Base-by-base conservation (phyloP, 1,284 basidiomycete species). In the Coniophora puteana region DNA sequence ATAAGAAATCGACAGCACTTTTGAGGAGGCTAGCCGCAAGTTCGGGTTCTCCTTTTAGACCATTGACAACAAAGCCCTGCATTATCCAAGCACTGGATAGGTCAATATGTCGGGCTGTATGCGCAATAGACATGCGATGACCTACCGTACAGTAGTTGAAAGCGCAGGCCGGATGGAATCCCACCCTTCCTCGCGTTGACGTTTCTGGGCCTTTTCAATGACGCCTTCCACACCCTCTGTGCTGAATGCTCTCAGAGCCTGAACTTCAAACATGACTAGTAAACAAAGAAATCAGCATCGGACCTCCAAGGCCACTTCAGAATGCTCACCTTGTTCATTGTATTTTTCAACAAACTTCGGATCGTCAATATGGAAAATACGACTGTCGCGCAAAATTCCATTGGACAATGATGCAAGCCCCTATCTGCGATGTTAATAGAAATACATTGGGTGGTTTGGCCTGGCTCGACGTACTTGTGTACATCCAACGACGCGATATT, bases 351-450 rank as follows among this genome's bases (percentile, higher is more conserved):
- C 22, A 36, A 54, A 61, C 1, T 55, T 44, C 0, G 35, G 17
- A 17, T 47, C 39, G n/a, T 51, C 34, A 8, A 67, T 53, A 30
- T 61, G 60, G 41, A 69, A 63, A 3, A 59, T 53, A 10, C 67
- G 61, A 5, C 41, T 17, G 37, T 70, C 67, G 6, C 49, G 44
- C 18, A 69, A 14, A 3, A 70, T 38, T 5, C 54, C 66, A 41
- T 67, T 67, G 18, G 50, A 52, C 13, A 69, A 17, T 12, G 26
- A 24, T 11, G 22, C 41, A 8, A 68, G 32, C 5, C 36, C 57
- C 64, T 66, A 10, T 13, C 17, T 22, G 13, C 13, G 14, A 40
- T 17, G 32, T 5, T 8, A 32, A 12, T 11, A 24, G n/a, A 23
- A 38, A 21, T 16, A 25, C 18, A 25, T 21, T n/a, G 28, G 24